phyloP scores from a whole-genome alignment of 306 rosid genomes.

The Cucurbita ficifolia region DNA sequence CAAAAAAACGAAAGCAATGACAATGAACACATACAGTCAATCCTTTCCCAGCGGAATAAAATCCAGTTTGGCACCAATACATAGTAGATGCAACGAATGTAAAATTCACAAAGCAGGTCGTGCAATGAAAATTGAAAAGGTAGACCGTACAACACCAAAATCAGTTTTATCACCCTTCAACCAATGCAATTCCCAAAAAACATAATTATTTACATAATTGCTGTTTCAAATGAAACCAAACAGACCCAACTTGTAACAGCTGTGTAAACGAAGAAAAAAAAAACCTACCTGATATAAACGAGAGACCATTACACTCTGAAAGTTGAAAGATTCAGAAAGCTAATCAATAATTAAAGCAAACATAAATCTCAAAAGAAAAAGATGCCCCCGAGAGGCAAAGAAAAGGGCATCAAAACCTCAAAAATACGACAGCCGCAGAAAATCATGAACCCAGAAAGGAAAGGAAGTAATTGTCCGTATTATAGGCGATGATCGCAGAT shows the following conservation, averaged over 20 bases:
- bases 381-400: background rate
- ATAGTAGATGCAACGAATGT: background rate
- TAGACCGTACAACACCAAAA: background rate
- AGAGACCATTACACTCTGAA: constrained; percentile 10
- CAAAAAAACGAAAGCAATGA: background rate
- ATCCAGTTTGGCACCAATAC: background rate
- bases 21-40: background rate
- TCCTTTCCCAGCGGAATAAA: background rate
- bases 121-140: background rate
- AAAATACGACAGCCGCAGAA: constrained; percentile 16
- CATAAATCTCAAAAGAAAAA: background rate
- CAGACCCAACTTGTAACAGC: background rate
- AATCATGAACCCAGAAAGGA: constrained; percentile 9
- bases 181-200: background rate
- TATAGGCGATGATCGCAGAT: constrained; percentile 23
- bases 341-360: constrained; percentile 15
- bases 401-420: constrained; percentile 14
- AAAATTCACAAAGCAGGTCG: background rate
- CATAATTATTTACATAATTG: background rate
- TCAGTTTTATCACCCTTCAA: background rate
- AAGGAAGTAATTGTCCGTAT: constrained; percentile 6
- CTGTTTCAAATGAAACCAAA: background rate
- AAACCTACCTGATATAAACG: background rate
- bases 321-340: constrained; percentile 16
- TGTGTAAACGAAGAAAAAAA: background rate